A percentile compares a stretch with the other conserved stretches of the same genome.
phyloP scores from a whole-genome alignment of 345 rosid species.

The Citrus sp. region DNA sequence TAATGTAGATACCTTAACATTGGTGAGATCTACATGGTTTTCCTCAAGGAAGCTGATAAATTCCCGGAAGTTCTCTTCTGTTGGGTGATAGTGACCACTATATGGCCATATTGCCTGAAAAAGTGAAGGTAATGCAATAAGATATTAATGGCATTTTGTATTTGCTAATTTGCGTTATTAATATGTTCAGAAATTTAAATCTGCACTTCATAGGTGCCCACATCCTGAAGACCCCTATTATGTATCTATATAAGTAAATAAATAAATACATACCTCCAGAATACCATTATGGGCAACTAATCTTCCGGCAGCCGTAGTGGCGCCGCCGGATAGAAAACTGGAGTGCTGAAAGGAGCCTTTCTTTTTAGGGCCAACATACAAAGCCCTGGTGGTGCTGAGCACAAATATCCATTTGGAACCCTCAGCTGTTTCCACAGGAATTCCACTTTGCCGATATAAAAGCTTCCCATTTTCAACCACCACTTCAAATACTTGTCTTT shows the following conservation, averaged over 20 bases:
- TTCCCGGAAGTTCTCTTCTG: constrained; percentile 84
- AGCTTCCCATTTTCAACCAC: constrained; percentile 51
- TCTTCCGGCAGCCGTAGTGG: constrained; percentile 69
- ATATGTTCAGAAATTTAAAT: neutral
- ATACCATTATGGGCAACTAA: constrained; percentile 49
- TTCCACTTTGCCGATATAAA: constrained; percentile 28
- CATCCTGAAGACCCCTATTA: too few relatives aligned
- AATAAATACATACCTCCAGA: constrained; percentile 38
- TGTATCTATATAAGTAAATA: too few relatives aligned
- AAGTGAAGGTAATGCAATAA: neutral
- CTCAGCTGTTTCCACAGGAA: constrained; percentile 32
- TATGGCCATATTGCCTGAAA: constrained; percentile 92
- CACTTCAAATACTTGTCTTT: constrained; percentile 57
- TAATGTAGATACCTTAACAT: constrained; percentile 58
- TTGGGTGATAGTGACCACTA: constrained; percentile 96
- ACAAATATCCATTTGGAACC: constrained; percentile 72
- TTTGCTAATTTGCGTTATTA: neutral
- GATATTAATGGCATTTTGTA: too few relatives aligned
- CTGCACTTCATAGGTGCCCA: neutral
- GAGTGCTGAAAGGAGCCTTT: constrained; percentile 74
- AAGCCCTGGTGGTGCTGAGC: constrained; percentile 49
- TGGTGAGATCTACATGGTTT: constrained; percentile 63
- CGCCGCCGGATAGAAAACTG: constrained; percentile 67
- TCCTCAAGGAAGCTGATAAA: constrained; percentile 67
- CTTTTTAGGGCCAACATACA: constrained; percentile 63